phyloP scores from a whole-genome alignment of 768 basidiomycete genomes.

The Mycena capillaripes region DNA sequence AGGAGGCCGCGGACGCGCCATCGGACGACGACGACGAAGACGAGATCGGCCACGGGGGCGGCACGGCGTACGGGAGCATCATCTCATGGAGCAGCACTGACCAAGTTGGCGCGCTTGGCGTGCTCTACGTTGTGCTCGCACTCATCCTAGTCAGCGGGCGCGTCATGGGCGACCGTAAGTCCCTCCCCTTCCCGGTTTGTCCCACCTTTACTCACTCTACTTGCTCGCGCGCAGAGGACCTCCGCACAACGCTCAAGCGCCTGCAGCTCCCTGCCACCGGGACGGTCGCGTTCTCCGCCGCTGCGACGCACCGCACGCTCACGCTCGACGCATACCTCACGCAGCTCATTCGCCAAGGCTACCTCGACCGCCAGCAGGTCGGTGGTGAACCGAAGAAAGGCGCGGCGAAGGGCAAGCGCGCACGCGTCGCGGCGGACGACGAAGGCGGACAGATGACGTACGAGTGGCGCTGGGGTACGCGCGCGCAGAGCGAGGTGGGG shows the following conservation, averaged over 20 bases:
- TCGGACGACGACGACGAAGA: constrained; percentile 67
- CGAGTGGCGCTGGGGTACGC: constrained; percentile 82
- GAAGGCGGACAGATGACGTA: constrained; percentile 43
- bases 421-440: constrained; percentile 59
- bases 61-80: constrained; percentile 69
- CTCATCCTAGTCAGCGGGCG: constrained; percentile 88
- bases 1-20: constrained; percentile 61
- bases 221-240: constrained; percentile 65
- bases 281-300: constrained; percentile 64
- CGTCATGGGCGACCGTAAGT: constrained; percentile 80
- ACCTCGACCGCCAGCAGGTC: constrained; percentile 76
- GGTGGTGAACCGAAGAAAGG: constrained; percentile 57
- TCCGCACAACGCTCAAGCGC: constrained; percentile 77
- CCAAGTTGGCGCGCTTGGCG: constrained; percentile 77
- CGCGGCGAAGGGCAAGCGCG: constrained; percentile 63
- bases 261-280: constrained; percentile 70
- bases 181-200: neutral
- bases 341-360: constrained; percentile 76
- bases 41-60: constrained; percentile 58
- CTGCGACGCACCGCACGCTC: constrained; percentile 63
- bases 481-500: constrained; percentile 86
- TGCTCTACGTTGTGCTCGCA: constrained; percentile 86
- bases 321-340: constrained; percentile 78
- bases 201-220: neutral
- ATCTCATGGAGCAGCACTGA: constrained; percentile 80